phyloP scores from a whole-genome alignment of 2,329 filamentous ascomycete genomes.

The Diplodia sapinea region DNA sequence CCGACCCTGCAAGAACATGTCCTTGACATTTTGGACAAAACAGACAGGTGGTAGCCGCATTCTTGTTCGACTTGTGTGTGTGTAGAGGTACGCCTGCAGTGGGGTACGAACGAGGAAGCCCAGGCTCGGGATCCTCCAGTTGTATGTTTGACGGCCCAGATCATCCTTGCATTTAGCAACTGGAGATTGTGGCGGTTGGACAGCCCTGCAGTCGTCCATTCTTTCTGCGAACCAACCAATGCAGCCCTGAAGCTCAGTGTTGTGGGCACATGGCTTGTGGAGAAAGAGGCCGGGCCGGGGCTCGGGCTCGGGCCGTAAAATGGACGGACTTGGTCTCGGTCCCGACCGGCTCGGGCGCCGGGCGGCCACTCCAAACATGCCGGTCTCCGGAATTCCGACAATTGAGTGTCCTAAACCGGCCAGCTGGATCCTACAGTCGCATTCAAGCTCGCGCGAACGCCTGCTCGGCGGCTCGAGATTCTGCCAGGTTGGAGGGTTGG shows the following conservation, averaged over 20 bases:
- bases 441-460: too few species aligned
- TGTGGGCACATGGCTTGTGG: neutral
- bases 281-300: neutral
- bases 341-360: neutral
- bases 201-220: neutral
- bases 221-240: neutral
- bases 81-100: neutral
- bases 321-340: neutral
- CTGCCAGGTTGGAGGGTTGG: neutral
- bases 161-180: neutral
- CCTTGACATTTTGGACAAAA: neutral
- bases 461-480: neutral
- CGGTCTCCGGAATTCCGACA: neutral
- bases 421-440: too few species aligned
- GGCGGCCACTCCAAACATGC: neutral
- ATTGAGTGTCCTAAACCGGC: neutral
- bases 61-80: neutral
- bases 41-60: neutral
- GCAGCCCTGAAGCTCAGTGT: neutral
- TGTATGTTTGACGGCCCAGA: neutral
- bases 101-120: neutral
- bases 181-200: too few species aligned
- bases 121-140: neutral
- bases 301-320: neutral
- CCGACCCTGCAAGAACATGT: neutral